Base-by-base conservation (phyloP, 805 yeast genomes). In the Allodekkera sacchari region DNA sequence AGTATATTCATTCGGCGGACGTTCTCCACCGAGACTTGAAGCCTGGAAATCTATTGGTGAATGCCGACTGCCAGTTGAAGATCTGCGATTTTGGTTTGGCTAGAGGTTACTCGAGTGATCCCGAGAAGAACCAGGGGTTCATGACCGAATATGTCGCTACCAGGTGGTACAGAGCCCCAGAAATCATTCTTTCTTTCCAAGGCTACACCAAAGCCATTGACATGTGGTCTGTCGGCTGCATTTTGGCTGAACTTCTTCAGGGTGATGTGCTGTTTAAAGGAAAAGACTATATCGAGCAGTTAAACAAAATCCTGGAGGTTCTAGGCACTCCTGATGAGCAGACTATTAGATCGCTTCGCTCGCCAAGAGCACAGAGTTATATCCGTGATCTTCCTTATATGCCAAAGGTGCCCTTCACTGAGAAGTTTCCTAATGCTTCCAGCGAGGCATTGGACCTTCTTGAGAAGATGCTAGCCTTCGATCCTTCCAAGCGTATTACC, bases 151-250 rank as follows among this genome's bases (percentile, higher is more conserved):
- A 92, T 53, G 98, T 92, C 18, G 97, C 98, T 20, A 92, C 98
- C 1, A 71, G 98, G 54, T 92, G 98, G 98, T 92, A 92, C 58
- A 68, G 98, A 44, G 98, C 98, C 3, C 98, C 98, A 0, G 98
- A 92, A 52, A 87, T 92, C 57, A 89, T 92, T 87, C 66, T 92
- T 34, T 80, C 94, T 42, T 85, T 83, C 63, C 94, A 92, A 55
- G 84, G 88, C 37, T 89, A 89, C 57, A 83, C 97, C 5, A 88
- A 85, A 60, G 96, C 98, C 16, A 89, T 92, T 37, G 98, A 92
- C 56, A 71, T 92, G 35, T 92, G 98, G 98, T 85, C 96, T 0
- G 94, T 92, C 14, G 98, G 98, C 3, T 92, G 98, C 61, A 88
- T 92, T 36, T 62, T 92, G 33, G 98, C 97, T 1, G 98, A 92